These are phyloP conservation scores for Triglochin maritima DNA, from an alignment of 106 monocot species.

Conservation along the genomic window DNA sequence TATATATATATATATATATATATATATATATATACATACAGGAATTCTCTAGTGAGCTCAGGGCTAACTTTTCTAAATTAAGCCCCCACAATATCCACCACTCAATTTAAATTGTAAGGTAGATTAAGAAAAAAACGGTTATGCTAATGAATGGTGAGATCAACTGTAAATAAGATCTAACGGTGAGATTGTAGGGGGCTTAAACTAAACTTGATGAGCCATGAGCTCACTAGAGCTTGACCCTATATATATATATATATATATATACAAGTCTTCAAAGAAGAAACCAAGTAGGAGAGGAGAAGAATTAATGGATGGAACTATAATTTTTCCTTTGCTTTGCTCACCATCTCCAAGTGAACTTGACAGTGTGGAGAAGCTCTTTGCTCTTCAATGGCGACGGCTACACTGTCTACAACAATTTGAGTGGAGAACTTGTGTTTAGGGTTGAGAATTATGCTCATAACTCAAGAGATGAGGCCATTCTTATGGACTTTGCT, in stretches of 20 bases:
- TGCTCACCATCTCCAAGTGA: conserved; percentile 11
- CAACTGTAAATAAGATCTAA: no score
- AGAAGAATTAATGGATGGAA: no score
- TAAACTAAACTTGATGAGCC: no score
- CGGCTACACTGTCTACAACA: conserved; percentile 46
- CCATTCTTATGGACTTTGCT: conserved; percentile 32
- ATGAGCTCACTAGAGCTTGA: not conserved
- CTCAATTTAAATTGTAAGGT: no score
- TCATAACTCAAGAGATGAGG: conserved; percentile 17
- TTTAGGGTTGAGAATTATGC: conserved; percentile 51
- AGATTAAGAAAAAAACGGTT: no score
- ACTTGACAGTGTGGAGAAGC: conserved; percentile 45
- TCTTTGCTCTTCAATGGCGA: conserved; percentile 46
- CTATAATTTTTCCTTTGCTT: not conserved
- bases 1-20: not conserved
- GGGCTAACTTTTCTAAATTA: no score
- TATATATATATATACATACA: no score
- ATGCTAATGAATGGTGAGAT: no score
- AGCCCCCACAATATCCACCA: no score
- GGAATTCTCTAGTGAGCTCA: no score
- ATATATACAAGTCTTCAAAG: not conserved
- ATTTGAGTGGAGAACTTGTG: conserved; percentile 25
- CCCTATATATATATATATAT: not conserved
- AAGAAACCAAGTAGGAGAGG: not conserved
- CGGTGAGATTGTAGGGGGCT: no score